Evolutionary conservation across 352 stramenopile genomes (phyloP), one percentile per base, ranked within the genome.

Genomic region (Globisporangium lucens): DNA sequence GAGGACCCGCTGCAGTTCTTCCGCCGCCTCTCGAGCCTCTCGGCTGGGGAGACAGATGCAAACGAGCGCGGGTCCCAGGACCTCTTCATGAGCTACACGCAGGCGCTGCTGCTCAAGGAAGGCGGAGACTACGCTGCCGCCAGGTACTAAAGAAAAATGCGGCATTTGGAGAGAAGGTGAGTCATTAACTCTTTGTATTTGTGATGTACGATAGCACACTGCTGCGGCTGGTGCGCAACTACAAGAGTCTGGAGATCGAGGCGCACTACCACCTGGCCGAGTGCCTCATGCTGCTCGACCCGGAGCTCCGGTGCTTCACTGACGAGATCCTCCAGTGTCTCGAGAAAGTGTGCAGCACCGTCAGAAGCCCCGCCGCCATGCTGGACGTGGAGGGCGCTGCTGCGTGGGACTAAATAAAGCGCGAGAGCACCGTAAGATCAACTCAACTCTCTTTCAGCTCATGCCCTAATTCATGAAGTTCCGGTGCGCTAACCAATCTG

Each of bases 31-130:
- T 56, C 49, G 47, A 56, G 38, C 17, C 13, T 57, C 65, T 61
- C 49, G 27, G 41, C 41, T 49, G 41, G 41, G 1, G 41, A 49
- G 1, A 7, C 41, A 20, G 47, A 47, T 7, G 27, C 9, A 29
- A 30, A 43, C 27, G 57, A 51, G 38, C 47, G 57, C 51, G 57
- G 49, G 36, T 61, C 57, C 24, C 65, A 73, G 9, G 66, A 78
- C 9, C 58, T 75, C 10, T 81, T 73, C 47, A 61, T 72, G 51
- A 55, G 61, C 20, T 90, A 85, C 67, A 78, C 77, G 2, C 69
- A 80, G 22, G 79, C 82, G 20, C 69, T 90, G 64, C 51, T 83
- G 33, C 53, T 87, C 20, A 73, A 80, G 67, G 61, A 74, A 7
- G 61, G 69, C 6, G 65, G 62, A 22, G 61, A 81, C 12, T 86